Conservation (phyloP, 768 basidiomycete species). For the Botryobasidium botryosum region DNA sequence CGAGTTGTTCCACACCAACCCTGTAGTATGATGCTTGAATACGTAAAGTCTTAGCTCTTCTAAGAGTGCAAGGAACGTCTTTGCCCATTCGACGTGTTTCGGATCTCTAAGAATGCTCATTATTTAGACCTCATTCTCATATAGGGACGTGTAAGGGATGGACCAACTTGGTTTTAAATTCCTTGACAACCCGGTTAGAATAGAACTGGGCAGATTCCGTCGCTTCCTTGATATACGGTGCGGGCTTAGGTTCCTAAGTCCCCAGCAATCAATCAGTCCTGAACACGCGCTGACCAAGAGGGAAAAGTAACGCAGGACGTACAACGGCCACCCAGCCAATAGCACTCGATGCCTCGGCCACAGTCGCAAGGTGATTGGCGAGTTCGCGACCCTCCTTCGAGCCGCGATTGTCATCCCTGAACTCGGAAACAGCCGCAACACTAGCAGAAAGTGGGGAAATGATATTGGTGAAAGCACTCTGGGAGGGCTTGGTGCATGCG, state of each 20-base stretch:
- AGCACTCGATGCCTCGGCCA: constrained; percentile 66
- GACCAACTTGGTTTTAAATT: constrained; percentile 79
- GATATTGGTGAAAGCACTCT: constrained; percentile 36
- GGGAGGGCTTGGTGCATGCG: constrained; percentile 62
- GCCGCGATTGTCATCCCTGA: constrained; percentile 61
- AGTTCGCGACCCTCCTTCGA: constrained; percentile 47
- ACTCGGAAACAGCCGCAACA: constrained; percentile 58
- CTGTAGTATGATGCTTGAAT: constrained; percentile 70
- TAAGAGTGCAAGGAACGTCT: constrained; percentile 45
- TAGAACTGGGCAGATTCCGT: constrained; percentile 82
- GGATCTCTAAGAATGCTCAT: constrained; percentile 40
- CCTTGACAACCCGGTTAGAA: constrained; percentile 76
- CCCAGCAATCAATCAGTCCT: background rate
- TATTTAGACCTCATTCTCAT: background rate
- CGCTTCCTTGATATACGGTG: constrained; percentile 57
- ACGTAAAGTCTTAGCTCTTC: constrained; percentile 73
- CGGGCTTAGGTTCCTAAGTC: constrained; percentile 55
- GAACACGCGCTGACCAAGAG: background rate
- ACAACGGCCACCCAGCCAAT: constrained; percentile 84
- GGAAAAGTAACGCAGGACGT: constrained; percentile 18
- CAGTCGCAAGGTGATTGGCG: constrained; percentile 59
- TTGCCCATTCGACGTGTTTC: constrained; percentile 81
- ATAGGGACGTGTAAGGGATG: too few species aligned
- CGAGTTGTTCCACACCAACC: constrained; percentile 75
- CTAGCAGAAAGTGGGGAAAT: constrained; percentile 51